phyloP scores from a whole-genome alignment of 768 basidiomycete genomes.

The Zangia roseola region DNA sequence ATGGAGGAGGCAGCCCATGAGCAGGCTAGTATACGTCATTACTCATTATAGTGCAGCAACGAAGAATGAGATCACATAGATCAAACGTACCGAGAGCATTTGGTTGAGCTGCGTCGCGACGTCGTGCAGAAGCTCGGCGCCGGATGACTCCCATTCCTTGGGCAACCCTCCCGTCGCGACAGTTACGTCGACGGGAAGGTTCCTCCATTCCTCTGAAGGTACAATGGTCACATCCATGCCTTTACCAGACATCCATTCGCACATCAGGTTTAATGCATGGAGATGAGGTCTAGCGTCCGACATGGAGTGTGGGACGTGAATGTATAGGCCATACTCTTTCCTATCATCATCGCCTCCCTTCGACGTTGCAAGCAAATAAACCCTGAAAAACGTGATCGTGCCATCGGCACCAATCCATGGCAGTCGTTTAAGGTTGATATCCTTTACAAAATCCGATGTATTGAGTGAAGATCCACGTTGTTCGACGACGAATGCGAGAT shows the following conservation, averaged over 20 bases:
- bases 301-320: conserved; percentile 21
- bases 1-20: conserved; percentile 7
- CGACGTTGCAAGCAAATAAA: conserved; percentile 13
- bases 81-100: conserved; percentile 8
- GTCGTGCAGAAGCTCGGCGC: conserved; percentile 14
- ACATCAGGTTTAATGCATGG: no score
- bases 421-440: conserved; percentile 15
- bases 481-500: conserved; percentile 19
- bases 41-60: not conserved
- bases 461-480: conserved; percentile 13
- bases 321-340: conserved; percentile 19
- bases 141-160: conserved; percentile 17
- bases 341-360: not conserved
- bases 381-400: not conserved
- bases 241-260: no score
- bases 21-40: conserved; percentile 11
- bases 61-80: no score
- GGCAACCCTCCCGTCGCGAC: conserved; percentile 21
- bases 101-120: conserved; percentile 1
- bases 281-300: conserved; percentile 22
- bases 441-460: conserved; percentile 18
- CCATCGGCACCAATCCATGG: conserved; percentile 14
- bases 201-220: conserved; percentile 21
- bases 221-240: no score
- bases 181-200: conserved; percentile 27